Conservation (phyloP, 257 asterid genomes). For the Solanum commersonii region DNA sequence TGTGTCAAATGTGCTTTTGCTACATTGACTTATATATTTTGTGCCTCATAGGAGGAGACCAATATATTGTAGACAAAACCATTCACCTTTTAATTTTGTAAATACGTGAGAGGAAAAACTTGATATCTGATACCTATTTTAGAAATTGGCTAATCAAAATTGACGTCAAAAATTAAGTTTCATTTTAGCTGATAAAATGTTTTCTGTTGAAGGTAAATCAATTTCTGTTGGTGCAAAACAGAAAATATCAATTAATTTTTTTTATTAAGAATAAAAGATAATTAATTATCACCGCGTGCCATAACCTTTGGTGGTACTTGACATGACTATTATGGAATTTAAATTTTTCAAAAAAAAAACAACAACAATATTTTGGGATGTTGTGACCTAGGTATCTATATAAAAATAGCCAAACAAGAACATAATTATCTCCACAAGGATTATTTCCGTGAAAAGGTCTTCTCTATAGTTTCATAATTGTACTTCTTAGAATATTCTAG, state of each 20-base stretch:
- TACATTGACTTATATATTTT: not conserved
- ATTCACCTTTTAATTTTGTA: not conserved
- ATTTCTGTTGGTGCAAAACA: no score
- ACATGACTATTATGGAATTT: not conserved
- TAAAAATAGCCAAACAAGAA: not conserved
- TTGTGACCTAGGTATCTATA: not conserved
- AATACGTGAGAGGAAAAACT: not conserved
- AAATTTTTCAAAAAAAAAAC: not conserved
- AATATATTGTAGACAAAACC: not conserved
- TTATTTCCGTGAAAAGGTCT: not conserved
- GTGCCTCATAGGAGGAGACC: conserved; percentile 14
- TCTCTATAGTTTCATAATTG: not conserved
- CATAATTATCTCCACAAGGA: not conserved
- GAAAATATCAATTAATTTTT: not conserved
- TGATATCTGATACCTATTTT: not conserved
- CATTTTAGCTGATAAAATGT: not conserved
- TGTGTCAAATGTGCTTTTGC: not conserved
- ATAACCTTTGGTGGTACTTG: not conserved
- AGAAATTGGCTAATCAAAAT: no score
- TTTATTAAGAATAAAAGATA: not conserved
- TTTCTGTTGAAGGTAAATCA: not conserved
- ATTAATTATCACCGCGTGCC: not conserved
- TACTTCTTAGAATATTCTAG: conserved; percentile 1
- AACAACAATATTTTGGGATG: not conserved
- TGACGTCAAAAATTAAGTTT: no score